Conservation (phyloP, 176 grass and related monocot species). For the Microstegium vimineum region DNA sequence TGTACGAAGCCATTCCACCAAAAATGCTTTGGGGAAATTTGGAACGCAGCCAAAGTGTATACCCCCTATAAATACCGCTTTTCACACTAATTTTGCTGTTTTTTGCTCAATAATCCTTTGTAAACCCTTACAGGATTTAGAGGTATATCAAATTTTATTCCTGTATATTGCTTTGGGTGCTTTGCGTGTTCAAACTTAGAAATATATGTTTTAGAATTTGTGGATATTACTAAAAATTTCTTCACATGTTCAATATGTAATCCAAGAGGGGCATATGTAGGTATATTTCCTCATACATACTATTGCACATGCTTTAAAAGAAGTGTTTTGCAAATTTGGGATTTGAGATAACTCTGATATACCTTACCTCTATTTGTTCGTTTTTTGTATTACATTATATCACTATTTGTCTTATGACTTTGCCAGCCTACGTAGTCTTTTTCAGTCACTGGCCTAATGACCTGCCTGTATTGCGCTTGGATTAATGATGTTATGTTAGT, state of each 20-base stretch:
- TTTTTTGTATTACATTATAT: background rate
- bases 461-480: background rate
- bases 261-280: background rate
- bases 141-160: constrained; percentile 14
- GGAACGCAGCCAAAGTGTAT: background rate
- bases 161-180: background rate
- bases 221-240: background rate
- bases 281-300: background rate
- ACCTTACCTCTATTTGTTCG: background rate
- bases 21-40: constrained; percentile 13
- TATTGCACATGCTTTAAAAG: background rate
- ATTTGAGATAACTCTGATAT: background rate
- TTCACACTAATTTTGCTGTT: constrained; percentile 25
- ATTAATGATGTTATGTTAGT: background rate
- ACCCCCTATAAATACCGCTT: constrained; percentile 39
- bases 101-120: constrained; percentile 40
- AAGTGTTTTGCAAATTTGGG: background rate
- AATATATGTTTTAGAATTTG: background rate
- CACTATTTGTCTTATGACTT: no score
- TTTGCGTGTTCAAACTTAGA: background rate
- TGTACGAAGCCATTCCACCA: constrained; percentile 24
- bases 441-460: no score
- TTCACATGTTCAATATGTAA: constrained; percentile 6
- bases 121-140: constrained; percentile 35
- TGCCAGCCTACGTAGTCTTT: no score